Base-by-base conservation (phyloP, 176 grass and related monocot genomes). In the Thalia dealbata region DNA sequence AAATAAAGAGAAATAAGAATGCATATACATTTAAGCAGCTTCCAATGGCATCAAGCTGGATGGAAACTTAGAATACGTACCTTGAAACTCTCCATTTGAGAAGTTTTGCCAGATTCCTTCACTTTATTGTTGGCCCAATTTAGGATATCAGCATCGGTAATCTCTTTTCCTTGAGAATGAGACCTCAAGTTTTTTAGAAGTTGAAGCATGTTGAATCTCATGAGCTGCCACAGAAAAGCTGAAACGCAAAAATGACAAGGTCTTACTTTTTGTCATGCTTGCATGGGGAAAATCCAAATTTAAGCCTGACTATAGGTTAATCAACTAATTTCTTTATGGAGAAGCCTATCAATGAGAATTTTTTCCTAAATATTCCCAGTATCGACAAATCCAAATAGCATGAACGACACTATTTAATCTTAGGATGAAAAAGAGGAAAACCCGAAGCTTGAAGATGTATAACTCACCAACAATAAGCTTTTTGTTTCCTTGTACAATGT, bases 401-500 rank as follows among this genome's bases (percentile, higher is more conserved):
- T 38, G 32, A 38, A 1, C 32, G 32, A 38, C 32, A 38, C 32
- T 38, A 38, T 38, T 38, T 38, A 38, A 38, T 38, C 32, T 38
- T 1, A 38, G 32, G 32, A 22, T 62, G 14, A 22, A 16, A 13
- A 60, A 38, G 32, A 38, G 4, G 32, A 38, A 38, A 38, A 38
- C 32, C 1, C 32, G 32, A 38, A 38, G 1, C 32, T 38, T 38
- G 21, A 29, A 60, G 24, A 54, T 21, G 35, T 44, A 27, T 25
- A 45, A 84, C 87, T 86, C 71, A 99, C 95, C 90, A 72, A 99
- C 78, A 74, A 99, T 99, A 58, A 99, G 69, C 81, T 99, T 99
- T 74, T 99, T 99, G 16, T 99, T 99, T 85, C 95, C 95, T 79
- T 99, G 95, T 54, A 99, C 95, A 83, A 99, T 99, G 79, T 99